Evolutionary conservation across 768 basidiomycete species (phyloP), one percentile per base, ranked within the genome.

Genomic region (Punctularia strigosozonata): DNA sequence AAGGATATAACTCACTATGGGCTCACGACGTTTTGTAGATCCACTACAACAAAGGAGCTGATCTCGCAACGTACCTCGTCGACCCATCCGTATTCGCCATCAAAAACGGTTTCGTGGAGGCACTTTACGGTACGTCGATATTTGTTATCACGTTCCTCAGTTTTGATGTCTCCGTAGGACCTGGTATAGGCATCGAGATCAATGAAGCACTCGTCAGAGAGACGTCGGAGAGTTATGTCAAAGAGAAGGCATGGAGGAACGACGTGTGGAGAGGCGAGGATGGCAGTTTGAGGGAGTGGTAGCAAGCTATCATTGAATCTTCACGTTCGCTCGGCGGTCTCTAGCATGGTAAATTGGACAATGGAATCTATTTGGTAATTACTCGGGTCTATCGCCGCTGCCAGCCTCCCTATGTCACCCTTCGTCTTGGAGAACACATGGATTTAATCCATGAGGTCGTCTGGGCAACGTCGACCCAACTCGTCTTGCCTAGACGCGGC

Each of bases 1-100:
- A 14, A 12, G 22, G 13, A 12, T 26, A 3, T 23, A 20, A 25
- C 25, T 19, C 5, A 15, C 23, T n/a, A 3, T 32, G 25, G 4
- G 5, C 15, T 13, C 15, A 26, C 4, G 14, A 18, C 22, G 13
- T 15, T 21, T 25, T 35, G 19, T 37, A 77, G 73, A 77, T 80
- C 35, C 75, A 80, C 51, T 80, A 77, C 57, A 80, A 81, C 54
- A 53, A 62, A 26, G 66, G 64, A 26, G 71, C 71, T 30, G 80
- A 83, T 51, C 62, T 80, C 10, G 64, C 71, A 46, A 79, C 77
- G 1, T 80, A 77, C 55, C 53, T 82, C 31, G 49, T 49, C 19
- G 63, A 75, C 43, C 61, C 73, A 4, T 53, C 57, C 2, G 66
- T 79, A 2, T 78, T 80, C 46, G 53, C 61, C 4, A 66, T 80